Evolutionary conservation across 495 filamentous ascomycete species (phyloP).

Genomic region (Amniculicola lignicola): DNA sequence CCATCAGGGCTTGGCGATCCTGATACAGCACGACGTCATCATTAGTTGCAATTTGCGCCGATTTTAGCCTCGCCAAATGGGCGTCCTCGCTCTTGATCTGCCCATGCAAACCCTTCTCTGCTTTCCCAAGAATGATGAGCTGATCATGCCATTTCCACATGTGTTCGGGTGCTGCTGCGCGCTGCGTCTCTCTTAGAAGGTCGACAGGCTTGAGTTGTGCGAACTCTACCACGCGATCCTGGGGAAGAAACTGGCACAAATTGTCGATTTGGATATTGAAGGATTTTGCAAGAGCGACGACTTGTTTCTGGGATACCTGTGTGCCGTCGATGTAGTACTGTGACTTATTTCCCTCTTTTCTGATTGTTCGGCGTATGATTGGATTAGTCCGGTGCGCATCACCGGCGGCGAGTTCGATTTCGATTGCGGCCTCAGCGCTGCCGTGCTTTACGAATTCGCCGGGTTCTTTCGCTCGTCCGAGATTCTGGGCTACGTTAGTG

Average conservation of each 20-base stretch:
- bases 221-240: conserved; percentile 95
- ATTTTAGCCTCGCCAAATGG: conserved; percentile 61
- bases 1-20: conserved; percentile 66
- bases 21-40: conserved; percentile 80
- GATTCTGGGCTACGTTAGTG: conserved; percentile 48
- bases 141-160: conserved; percentile 76
- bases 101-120: conserved; percentile 63
- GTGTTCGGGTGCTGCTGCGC: conserved; percentile 75
- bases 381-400: conserved; percentile 55
- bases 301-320: conserved; percentile 52
- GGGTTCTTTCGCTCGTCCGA: conserved; percentile 82
- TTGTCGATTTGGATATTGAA: conserved; percentile 95
- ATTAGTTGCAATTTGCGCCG: conserved; percentile 71
- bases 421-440: conserved; percentile 69
- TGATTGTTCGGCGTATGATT: conserved; percentile 71
- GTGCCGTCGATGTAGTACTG: conserved; percentile 68
- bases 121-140: conserved; percentile 64
- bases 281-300: conserved; percentile 61
- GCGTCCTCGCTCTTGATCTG: conserved; percentile 59
- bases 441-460: conserved; percentile 95
- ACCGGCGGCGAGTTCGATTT: conserved; percentile 76
- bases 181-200: conserved; percentile 78
- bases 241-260: conserved; percentile 93
- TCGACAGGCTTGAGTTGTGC: conserved; percentile 80
- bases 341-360: conserved; percentile 73